Percentiles rank a stretch among this genome's conserved stretches.
phyloP scores from a whole-genome alignment of 2,329 filamentous ascomycete species.

The Fusarium pseudocircinatum region DNA sequence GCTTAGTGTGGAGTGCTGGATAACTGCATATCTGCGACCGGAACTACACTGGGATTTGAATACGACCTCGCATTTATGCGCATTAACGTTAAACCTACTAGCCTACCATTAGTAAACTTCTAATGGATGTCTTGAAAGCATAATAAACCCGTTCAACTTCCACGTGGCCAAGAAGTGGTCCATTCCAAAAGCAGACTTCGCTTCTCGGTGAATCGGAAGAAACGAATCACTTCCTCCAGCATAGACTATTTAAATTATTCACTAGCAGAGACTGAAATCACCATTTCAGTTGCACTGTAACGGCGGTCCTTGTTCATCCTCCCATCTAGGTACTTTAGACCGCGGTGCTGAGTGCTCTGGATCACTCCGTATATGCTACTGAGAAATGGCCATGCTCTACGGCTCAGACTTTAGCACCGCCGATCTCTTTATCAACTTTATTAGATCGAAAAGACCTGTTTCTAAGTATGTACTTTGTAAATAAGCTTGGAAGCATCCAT shows the following conservation, averaged over 20 bases:
- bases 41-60: neutral
- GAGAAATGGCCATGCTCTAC: neutral
- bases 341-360: neutral
- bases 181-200: neutral
- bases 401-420: constrained; percentile 7
- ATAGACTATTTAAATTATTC: neutral
- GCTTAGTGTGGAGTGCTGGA: neutral
- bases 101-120: neutral
- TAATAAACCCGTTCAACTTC: neutral
- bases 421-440: neutral
- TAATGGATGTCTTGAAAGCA: neutral
- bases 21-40: constrained; percentile 15
- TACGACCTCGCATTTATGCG: neutral
- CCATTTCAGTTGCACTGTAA: neutral
- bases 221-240: neutral
- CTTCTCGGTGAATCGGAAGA: neutral
- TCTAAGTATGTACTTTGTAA: neutral
- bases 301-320: neutral
- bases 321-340: neutral
- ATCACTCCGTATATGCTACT: neutral
- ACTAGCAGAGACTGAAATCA: neutral
- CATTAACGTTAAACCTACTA: neutral
- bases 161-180: neutral
- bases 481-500: neutral
- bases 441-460: neutral